Evolutionary conservation across 2,329 filamentous ascomycete species (phyloP).

Genomic region (Phialemoniopsis sp.): DNA sequence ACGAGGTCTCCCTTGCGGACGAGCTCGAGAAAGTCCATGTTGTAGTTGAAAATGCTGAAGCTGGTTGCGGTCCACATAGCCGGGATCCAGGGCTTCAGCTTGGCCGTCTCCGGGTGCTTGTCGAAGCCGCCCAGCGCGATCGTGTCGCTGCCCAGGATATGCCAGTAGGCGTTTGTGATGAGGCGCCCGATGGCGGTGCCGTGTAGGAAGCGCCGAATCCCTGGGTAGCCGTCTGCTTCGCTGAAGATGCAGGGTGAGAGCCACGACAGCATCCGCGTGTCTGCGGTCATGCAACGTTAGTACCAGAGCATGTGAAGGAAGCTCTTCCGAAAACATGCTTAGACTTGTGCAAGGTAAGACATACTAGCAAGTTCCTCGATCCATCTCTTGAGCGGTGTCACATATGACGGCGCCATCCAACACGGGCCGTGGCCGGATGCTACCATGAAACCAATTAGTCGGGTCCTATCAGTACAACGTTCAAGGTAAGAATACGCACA

Average conservation of each 20-base stretch:
- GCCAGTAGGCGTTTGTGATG: slow-evolving; percentile 55
- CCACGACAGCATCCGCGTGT: slow-evolving; percentile 65
- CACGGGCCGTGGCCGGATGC: slow-evolving; percentile 51
- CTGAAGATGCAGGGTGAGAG: slow-evolving; percentile 74
- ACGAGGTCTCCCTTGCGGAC: slow-evolving; percentile 45
- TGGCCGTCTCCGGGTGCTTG: slow-evolving; percentile 44
- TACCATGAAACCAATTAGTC: too few relatives aligned
- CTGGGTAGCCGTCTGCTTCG: slow-evolving; percentile 50
- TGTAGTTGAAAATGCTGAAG: slow-evolving; percentile 58
- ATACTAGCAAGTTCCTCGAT: slow-evolving; percentile 61
- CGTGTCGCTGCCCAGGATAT: slow-evolving; percentile 50
- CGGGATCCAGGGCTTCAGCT: slow-evolving; percentile 49
- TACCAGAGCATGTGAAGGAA: too few relatives aligned
- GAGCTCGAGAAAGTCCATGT: slow-evolving; percentile 51
- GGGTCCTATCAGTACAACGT: too few relatives aligned
- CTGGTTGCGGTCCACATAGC: slow-evolving; percentile 49
- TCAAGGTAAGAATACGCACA: slow-evolving; percentile 3
- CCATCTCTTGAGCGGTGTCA: slow-evolving; percentile 63
- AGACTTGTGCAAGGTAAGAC: too few relatives aligned
- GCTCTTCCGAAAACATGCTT: too few relatives aligned
- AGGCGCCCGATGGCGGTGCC: slow-evolving; percentile 50
- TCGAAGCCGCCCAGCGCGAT: slow-evolving; percentile 49
- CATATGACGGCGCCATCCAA: slow-evolving; percentile 55
- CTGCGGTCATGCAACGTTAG: too few relatives aligned
- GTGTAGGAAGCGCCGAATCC: slow-evolving; percentile 52